These are phyloP conservation scores for Trametes gibbosa DNA, from an alignment of 768 basidiomycete species.

Conservation along the genomic window DNA sequence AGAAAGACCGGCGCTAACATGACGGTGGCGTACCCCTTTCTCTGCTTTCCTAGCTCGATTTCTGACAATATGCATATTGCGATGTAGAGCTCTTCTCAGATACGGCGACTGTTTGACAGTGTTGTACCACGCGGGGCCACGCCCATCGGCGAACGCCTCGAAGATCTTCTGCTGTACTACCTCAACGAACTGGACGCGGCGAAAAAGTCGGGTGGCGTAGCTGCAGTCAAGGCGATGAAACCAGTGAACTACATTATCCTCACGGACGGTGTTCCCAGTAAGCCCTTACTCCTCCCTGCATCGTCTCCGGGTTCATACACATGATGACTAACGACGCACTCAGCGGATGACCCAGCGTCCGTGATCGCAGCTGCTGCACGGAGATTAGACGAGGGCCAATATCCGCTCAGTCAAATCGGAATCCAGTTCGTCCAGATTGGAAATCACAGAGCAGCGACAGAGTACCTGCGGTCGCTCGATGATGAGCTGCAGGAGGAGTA, in stretches of 20 bases:
- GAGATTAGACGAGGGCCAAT: slow-evolving; percentile 49
- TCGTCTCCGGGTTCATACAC: no score
- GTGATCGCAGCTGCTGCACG: slow-evolving; percentile 47
- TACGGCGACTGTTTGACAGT: slow-evolving; percentile 42
- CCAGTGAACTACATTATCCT: slow-evolving; percentile 59
- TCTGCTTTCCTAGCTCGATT: not conserved
- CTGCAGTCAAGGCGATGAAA: slow-evolving; percentile 40
- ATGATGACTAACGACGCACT: no score
- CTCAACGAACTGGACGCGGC: slow-evolving; percentile 34
- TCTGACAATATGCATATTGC: not conserved
- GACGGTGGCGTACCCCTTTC: slow-evolving; percentile 31
- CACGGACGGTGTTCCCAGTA: slow-evolving; percentile 63
- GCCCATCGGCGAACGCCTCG: slow-evolving; percentile 43
- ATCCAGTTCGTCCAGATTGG: slow-evolving; percentile 78
- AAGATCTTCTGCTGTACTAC: slow-evolving; percentile 39
- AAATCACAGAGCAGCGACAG: slow-evolving; percentile 36
- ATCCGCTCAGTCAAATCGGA: slow-evolving; percentile 58
- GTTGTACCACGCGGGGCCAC: slow-evolving; percentile 46
- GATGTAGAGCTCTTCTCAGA: slow-evolving; percentile 36
- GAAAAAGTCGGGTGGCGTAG: slow-evolving; percentile 17
- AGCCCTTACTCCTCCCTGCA: slow-evolving; percentile 21
- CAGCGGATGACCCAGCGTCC: slow-evolving; percentile 51
- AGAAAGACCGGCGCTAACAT: slow-evolving; percentile 33
- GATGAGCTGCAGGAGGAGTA: slow-evolving; percentile 45
- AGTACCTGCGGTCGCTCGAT: slow-evolving; percentile 54